A percentile compares a stretch with the other conserved stretches of the same genome.
Conservation (phyloP, 2,329 filamentous ascomycete species). For the Zymoseptoria crescenta region DNA sequence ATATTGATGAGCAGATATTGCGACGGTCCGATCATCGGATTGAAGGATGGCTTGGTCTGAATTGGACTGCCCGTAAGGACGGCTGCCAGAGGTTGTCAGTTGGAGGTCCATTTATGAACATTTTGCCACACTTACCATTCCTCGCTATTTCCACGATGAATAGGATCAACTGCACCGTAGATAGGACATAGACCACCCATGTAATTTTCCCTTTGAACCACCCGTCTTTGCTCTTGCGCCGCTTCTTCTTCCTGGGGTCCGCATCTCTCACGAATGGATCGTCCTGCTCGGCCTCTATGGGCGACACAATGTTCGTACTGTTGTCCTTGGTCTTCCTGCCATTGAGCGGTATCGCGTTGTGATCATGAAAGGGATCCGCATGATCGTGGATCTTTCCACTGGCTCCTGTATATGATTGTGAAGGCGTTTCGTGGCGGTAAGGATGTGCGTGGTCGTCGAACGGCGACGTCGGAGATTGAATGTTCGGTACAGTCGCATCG, state of each 20-base stretch:
- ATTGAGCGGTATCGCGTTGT: slow-evolving; percentile 42
- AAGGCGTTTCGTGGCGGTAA: slow-evolving; percentile 11
- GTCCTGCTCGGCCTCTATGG: slow-evolving; percentile 34
- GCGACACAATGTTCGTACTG: slow-evolving; percentile 28
- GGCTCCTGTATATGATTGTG: slow-evolving; percentile 37
- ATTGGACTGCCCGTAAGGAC: slow-evolving; percentile 71
- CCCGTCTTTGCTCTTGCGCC: slow-evolving; percentile 35
- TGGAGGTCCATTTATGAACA: neutral
- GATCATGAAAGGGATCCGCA: slow-evolving; percentile 41
- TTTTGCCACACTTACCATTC: slow-evolving; percentile 55
- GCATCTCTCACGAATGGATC: slow-evolving; percentile 33
- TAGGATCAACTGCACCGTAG: slow-evolving; percentile 67
- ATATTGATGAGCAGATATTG: slow-evolving; percentile 89
- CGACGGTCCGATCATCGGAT: slow-evolving; percentile 95
- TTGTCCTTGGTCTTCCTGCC: slow-evolving; percentile 32
- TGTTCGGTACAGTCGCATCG: slow-evolving; percentile 32
- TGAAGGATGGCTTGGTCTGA: slow-evolving; percentile 76
- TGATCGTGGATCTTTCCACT: slow-evolving; percentile 44
- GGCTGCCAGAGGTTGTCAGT: slow-evolving; percentile 38
- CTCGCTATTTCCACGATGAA: slow-evolving; percentile 84
- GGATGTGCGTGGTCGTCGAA: slow-evolving; percentile 27
- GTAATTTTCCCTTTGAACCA: slow-evolving; percentile 56
- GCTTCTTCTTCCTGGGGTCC: slow-evolving; percentile 21
- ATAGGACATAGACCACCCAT: slow-evolving; percentile 76
- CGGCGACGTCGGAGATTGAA: slow-evolving; percentile 17